These are phyloP conservation scores for Nannizziopsis arthrosporioides DNA, from an alignment of 2,329 filamentous ascomycete species.

Conservation along the genomic window DNA sequence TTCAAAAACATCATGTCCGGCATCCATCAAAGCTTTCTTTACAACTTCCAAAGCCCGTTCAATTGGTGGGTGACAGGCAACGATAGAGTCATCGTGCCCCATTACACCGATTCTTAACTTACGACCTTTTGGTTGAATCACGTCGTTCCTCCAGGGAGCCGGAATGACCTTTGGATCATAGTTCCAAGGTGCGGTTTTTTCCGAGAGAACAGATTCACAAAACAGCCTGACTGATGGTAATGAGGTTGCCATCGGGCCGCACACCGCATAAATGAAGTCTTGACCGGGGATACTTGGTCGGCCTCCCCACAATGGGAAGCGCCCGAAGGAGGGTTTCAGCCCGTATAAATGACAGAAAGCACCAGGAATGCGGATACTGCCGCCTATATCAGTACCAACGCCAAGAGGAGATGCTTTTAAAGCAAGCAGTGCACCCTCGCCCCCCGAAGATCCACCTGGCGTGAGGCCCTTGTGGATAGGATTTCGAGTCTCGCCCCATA, in stretches of 20 bases:
- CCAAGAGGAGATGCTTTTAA: constrained; percentile 44
- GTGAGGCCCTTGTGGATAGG: constrained; percentile 45
- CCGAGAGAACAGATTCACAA: constrained; percentile 44
- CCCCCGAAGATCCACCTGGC: constrained; percentile 48
- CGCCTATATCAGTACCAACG: constrained; percentile 45
- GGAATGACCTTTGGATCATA: constrained; percentile 54
- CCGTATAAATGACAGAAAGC: constrained; percentile 49
- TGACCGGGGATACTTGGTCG: constrained; percentile 55
- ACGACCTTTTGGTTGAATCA: constrained; percentile 19
- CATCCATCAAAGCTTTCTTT: constrained; percentile 36
- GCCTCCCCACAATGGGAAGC: constrained; percentile 47
- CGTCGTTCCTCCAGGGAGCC: constrained; percentile 50
- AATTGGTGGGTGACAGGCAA: constrained; percentile 48
- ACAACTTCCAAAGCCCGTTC: constrained; percentile 43
- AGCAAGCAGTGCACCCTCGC: constrained; percentile 46
- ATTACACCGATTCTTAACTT: constrained; percentile 46
- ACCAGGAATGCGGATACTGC: constrained; percentile 47
- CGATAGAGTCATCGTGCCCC: constrained; percentile 38
- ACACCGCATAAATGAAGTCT: constrained; percentile 49
- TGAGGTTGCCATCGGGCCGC: constrained; percentile 51
- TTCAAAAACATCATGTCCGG: constrained; percentile 39
- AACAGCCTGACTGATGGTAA: constrained; percentile 44
- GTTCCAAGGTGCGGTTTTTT: constrained; percentile 48
- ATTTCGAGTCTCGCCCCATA: constrained; percentile 48
- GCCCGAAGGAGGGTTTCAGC: constrained; percentile 43